Percentiles rank a stretch among this genome's conserved stretches.
Evolutionary conservation across 495 filamentous ascomycete genomes (phyloP).

Genomic region (Bacidia gigantensis): DNA sequence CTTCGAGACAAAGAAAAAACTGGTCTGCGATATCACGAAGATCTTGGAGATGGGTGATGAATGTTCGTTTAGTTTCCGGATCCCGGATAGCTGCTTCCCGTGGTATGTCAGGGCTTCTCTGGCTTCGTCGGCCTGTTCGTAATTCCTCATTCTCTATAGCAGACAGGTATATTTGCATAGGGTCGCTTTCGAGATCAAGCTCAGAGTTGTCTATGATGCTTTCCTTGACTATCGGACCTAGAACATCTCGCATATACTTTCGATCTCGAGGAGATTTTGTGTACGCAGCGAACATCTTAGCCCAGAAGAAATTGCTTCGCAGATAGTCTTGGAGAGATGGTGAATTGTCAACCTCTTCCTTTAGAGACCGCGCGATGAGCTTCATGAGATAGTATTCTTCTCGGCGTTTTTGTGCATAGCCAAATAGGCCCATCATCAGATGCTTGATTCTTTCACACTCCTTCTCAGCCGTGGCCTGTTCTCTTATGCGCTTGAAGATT

Average conservation of each 20-base stretch:
- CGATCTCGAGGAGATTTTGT: conserved; percentile 83
- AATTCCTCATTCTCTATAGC: conserved; percentile 95
- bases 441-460: conserved; percentile 85
- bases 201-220: conserved; percentile 84
- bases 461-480: conserved; percentile 76
- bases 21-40: conserved; percentile 86
- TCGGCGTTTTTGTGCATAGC: conserved; percentile 88
- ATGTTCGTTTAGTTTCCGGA: conserved; percentile 76
- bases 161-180: conserved; percentile 91
- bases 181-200: conserved; percentile 90
- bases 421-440: conserved; percentile 92
- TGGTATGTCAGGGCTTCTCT: conserved; percentile 63
- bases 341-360: conserved; percentile 73
- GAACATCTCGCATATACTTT: conserved; percentile 74
- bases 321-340: conserved; percentile 68
- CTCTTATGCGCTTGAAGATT: conserved; percentile 70
- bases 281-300: conserved; percentile 72
- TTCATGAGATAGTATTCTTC: conserved; percentile 97
- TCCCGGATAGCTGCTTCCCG: conserved; percentile 89
- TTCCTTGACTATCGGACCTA: conserved; percentile 70
- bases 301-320: conserved; percentile 86
- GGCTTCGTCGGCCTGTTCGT: conserved; percentile 71
- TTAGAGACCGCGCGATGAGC: conserved; percentile 66
- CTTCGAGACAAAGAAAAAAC: conserved; percentile 68
- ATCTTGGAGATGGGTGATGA: conserved; percentile 86